Evolutionary conservation across 2,329 filamentous ascomycete species (phyloP).

Genomic region (Xylariaceae sp.): DNA sequence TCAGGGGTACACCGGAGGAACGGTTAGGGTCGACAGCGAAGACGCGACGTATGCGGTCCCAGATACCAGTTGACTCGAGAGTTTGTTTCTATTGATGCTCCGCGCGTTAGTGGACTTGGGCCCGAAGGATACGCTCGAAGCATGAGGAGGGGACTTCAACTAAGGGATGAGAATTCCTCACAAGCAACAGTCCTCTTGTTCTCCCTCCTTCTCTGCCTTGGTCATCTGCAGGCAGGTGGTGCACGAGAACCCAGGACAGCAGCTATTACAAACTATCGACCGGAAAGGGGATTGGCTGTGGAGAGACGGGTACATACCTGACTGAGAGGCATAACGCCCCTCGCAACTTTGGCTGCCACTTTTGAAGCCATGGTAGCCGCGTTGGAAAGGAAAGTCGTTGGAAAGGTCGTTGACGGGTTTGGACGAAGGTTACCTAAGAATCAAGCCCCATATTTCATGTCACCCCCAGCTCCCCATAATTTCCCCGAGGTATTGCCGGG

Average conservation of each 20-base stretch:
- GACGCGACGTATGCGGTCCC: constrained; percentile 74
- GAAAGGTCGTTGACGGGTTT: constrained; percentile 14
- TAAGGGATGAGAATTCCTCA: background rate
- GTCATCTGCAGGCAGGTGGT: background rate
- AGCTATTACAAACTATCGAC: constrained; percentile 4
- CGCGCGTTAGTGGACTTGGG: constrained; percentile 16
- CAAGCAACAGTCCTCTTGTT: background rate
- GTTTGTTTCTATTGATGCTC: constrained; percentile 78
- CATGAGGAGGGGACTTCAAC: background rate
- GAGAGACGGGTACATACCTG: constrained; percentile 45
- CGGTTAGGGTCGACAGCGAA: constrained; percentile 81
- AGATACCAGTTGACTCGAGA: constrained; percentile 82
- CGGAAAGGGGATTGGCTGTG: background rate
- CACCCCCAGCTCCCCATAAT: constrained; percentile 2
- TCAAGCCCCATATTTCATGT: background rate
- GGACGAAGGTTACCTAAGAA: constrained; percentile 21
- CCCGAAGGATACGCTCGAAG: background rate
- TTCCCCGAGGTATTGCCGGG: constrained; percentile 25
- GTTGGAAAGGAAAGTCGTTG: constrained; percentile 23
- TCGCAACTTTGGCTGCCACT: constrained; percentile 53
- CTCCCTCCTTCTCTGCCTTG: background rate
- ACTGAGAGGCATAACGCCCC: constrained; percentile 52
- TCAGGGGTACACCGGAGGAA: constrained; percentile 87
- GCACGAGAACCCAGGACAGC: background rate
- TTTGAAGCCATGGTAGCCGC: constrained; percentile 57